Base-by-base conservation (phyloP, 306 rosid species). In the Malus orientalis region DNA sequence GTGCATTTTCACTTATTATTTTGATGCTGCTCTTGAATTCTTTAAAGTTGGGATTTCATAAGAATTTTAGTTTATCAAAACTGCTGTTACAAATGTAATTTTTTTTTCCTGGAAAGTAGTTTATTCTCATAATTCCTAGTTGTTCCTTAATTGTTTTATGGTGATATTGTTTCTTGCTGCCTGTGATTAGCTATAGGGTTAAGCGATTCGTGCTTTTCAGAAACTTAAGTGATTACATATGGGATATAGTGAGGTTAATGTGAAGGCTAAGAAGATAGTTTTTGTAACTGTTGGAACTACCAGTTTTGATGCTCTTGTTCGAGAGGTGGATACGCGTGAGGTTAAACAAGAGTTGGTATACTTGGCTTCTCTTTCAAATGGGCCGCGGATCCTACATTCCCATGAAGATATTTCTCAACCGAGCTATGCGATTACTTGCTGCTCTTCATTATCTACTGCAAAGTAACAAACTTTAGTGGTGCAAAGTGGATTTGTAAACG, bases 201-300 rank as follows among this genome's bases (percentile, higher is more conserved):
- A 15, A 15, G 55, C 1, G 20, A 49, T 49, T 49, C 20, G 55
- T 2, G 20, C 55, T 49, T 15, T 49, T 49, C 20, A 1, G 55
- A 15, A 49, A 49, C 55, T 49, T 15, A 0, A 14, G 54, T 15
- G 54, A 49, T 8, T 15, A 4, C 4, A 15, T 19, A 49, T 15
- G 55, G 55, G 20, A 49, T 18, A 49, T 4, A 15, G 19, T 15
- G 20, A 49, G 55, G 55, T 49, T 49, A 15, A 49, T 15, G 55
- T 15, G 55, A 49, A 15, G 2, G 55, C 47, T 16, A 85, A 54
- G 67, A 87, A 78, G 72, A 84, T 79, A 20, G 95, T 90, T 68
- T 92, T 94, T 33, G 93, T 92, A 8, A 92, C 96, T 0, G 95
- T 94, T 18, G 98, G 98, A 78, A 92, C 98, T 0, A 90, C 98